These are phyloP conservation scores for Cylindrotheca fusiformis DNA, from an alignment of 108 stramenopile species.

Conservation along the genomic window DNA sequence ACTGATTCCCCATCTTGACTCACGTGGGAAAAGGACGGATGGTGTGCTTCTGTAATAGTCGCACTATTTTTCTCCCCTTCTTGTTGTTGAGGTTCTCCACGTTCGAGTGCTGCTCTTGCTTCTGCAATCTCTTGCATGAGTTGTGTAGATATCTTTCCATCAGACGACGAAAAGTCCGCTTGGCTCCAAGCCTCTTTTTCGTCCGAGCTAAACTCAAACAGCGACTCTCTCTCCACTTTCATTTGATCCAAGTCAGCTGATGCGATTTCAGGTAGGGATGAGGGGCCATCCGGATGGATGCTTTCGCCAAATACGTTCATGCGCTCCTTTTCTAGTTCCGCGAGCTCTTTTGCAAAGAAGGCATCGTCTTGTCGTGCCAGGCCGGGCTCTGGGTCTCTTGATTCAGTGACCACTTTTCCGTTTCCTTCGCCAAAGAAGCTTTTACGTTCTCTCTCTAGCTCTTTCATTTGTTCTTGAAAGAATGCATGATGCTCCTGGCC, in stretches of 20 bases:
- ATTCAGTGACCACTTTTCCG: neutral
- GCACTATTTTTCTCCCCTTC: neutral
- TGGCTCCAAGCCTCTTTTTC: constrained; percentile 65
- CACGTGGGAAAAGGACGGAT: constrained; percentile 60
- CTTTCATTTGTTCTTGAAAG: constrained; percentile 36
- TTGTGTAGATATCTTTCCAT: constrained; percentile 9
- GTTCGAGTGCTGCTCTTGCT: constrained; percentile 5
- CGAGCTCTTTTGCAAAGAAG: neutral
- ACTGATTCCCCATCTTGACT: constrained; percentile 39
- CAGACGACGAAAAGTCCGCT: constrained; percentile 6
- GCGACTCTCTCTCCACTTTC: constrained; percentile 53
- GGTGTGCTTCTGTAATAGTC: constrained; percentile 15
- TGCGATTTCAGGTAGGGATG: neutral
- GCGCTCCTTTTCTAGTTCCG: neutral
- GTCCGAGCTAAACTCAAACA: constrained; percentile 62
- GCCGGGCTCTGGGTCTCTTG: neutral
- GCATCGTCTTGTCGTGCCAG: neutral
- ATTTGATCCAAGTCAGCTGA: constrained; percentile 46
- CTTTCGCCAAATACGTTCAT: neutral
- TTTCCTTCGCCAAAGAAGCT: constrained; percentile 9
- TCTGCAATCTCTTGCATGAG: constrained; percentile 27
- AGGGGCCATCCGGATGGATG: neutral
- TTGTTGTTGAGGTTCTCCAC: neutral
- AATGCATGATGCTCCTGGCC: constrained; percentile 29
- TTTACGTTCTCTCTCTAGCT: constrained; percentile 23